These are phyloP conservation scores for Dendrobium catenatum DNA, from an alignment of 106 monocot genomes.

Conservation along the genomic window DNA sequence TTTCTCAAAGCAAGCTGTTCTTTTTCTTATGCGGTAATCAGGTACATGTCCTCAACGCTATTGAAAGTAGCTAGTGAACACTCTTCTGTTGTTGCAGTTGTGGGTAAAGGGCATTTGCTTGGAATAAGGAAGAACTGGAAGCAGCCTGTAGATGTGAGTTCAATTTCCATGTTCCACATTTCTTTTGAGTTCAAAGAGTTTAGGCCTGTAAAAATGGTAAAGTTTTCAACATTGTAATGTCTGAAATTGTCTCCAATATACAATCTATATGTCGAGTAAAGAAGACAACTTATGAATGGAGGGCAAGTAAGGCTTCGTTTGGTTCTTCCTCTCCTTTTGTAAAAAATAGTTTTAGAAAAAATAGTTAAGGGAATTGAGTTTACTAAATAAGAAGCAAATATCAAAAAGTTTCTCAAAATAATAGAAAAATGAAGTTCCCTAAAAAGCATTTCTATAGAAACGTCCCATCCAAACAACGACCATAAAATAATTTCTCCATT, in stretches of 20 bases:
- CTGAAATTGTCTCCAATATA: too few species aligned
- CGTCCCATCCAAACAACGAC: too few species aligned
- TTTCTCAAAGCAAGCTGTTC: not conserved
- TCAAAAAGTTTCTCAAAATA: too few species aligned
- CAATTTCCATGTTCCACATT: not conserved
- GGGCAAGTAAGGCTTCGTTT: not conserved
- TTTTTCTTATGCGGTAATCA: conserved; percentile 5
- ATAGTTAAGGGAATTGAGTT: too few species aligned
- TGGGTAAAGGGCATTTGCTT: conserved; percentile 87
- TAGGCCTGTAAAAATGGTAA: not conserved
- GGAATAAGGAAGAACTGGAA: conserved; percentile 94
- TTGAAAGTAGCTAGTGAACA: conserved; percentile 65
- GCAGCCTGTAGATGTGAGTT: conserved; percentile 66
- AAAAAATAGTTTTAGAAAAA: too few species aligned
- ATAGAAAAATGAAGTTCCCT: too few species aligned
- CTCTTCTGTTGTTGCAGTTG: conserved; percentile 92
- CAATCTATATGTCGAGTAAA: not conserved
- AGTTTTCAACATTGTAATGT: not conserved
- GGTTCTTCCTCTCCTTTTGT: too few species aligned
- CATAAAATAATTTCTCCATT: too few species aligned
- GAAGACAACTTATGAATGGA: not conserved
- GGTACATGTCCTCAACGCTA: conserved; percentile 88
- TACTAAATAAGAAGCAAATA: too few species aligned
- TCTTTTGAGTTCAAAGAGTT: not conserved
- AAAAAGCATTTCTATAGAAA: too few species aligned